Evolutionary conservation across 345 rosid genomes (phyloP), one percentile per base, ranked within the genome.

Genomic region (Brassica juncea): DNA sequence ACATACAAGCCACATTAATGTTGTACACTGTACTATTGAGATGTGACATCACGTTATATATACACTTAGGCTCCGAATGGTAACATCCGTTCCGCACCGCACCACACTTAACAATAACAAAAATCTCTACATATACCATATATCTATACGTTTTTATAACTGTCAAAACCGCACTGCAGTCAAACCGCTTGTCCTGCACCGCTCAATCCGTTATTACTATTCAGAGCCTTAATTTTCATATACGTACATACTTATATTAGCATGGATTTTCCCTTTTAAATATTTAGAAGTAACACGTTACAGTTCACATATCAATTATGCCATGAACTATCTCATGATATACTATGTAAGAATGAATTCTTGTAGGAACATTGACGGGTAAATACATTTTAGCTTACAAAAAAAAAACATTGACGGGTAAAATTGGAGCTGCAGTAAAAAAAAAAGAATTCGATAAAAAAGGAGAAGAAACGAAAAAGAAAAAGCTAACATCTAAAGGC

Each of bases 241-340:
- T 44, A 44, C 5, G 6, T 12, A 44, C 54, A 44, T 44, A 44
- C 54, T 44, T 44, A 44, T 44, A 44, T 4, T 44, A 15, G 54
- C 15, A 44, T 4, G 54, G n/a, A 42, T 11, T 44, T 12, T 44
- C 54, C 15, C 54, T 44, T 44, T 44, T 42, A 2, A 44, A 44
- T 44, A 44, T 44, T 44, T 12, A 12, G 70, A 49, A 77, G 57
- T 37, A 31, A 49, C 70, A 62, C 8, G 80, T 60, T 42, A 42
- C 47, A 42, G 47, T 42, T 16, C 60, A 52, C 58, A 52, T 52
- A 15, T 6, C 21, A 19, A 62, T 62, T 12, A 47, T 47, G 54
- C 12, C 54, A 47, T 0, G 8, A 11, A 2, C 15, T 12, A 28
- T 66, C 28, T 66, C 16, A 54, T 30, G 39, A 14, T 66, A 6